Evolutionary conservation across 257 asterid species (phyloP).

Genomic region (Solanum ahanhuiri): DNA sequence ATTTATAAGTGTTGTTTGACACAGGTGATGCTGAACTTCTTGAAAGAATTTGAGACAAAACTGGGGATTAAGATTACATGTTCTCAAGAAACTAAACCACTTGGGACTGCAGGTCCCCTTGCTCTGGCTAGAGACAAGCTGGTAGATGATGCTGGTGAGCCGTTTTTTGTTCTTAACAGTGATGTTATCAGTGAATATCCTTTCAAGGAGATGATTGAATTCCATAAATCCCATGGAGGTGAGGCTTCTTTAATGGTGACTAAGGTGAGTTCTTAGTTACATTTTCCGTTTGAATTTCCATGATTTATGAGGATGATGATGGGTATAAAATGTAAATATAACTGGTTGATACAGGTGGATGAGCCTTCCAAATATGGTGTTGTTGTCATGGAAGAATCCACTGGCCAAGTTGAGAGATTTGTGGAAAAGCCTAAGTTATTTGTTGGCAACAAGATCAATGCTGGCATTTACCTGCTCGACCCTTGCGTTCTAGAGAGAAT

Average conservation of each 20-base stretch:
- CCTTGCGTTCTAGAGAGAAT: slow-evolving; percentile 57
- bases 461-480: slow-evolving; percentile 57
- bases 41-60: slow-evolving; percentile 87
- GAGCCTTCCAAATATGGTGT: slow-evolving; percentile 77
- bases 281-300: not conserved
- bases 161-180: slow-evolving; percentile 90
- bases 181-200: slow-evolving; percentile 94
- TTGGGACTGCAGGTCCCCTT: slow-evolving; percentile 98
- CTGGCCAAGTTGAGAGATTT: slow-evolving; percentile 64
- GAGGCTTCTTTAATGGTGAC: slow-evolving; percentile 97
- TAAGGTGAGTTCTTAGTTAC: slow-evolving; percentile 22
- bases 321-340: not conserved
- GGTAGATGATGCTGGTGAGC: slow-evolving; percentile 73
- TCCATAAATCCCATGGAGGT: slow-evolving; percentile 96
- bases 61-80: slow-evolving; percentile 85
- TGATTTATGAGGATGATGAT: not conserved
- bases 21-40: slow-evolving; percentile 74
- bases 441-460: slow-evolving; percentile 75
- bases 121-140: slow-evolving; percentile 94
- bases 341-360: slow-evolving; percentile 40
- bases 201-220: slow-evolving; percentile 68
- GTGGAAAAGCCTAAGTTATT: slow-evolving; percentile 71
- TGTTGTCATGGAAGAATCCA: slow-evolving; percentile 52
- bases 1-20: not conserved
- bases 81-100: slow-evolving; percentile 97